Evolutionary conservation across 495 filamentous ascomycete species (phyloP), one percentile per base, ranked within the genome.

Genomic region (Penicillium coffeae): DNA sequence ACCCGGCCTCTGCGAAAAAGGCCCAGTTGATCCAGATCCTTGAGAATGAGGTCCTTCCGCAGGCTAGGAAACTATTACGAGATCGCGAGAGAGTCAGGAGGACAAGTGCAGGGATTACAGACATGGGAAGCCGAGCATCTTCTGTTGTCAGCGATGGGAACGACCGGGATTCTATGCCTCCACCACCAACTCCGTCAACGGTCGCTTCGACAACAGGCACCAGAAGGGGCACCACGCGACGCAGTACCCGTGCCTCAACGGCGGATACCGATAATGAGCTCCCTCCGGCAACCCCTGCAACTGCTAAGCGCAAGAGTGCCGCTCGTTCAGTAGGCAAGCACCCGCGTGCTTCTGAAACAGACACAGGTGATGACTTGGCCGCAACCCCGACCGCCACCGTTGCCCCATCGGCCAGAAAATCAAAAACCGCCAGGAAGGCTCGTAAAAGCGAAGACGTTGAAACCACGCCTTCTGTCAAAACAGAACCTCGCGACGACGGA

Each of bases 1-100:
- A 96, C 67, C 84, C 90, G 1, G 81, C 89, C 7, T 80, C 90
- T 41, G 83, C 86, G 27, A 97, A 96, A 68, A 98, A 98, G 71
- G 67, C 81, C 1, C 84, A 95, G 53, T 83, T 98, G 34, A 71
- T 98, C 45, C 81, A 86, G 3, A 74, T 97, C 21, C 89, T 98
- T 63, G 84, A 87, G 56, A 75, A 87, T 34, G 75, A 92, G 47
- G 78, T 98, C 32, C 68, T 86, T 7, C 88, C 93, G 1, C 81
- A 88, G 55, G 83, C 89, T 5, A 79, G 76, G 51, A 87, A 84
- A 59, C 78, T 95, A 12, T 70, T 94, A 21, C 76, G 78, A n/a
- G 80, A 83, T 18, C 82, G 85, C 50, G 82, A 86, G 22, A 77
- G 83, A 22, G 89, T 88, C 10, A 85, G 86, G 70, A 80, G 90